Percentiles rank a stretch among this genome's conserved stretches.
phyloP scores from a whole-genome alignment of 2,329 filamentous ascomycete species.

The Aspergillus texensis region DNA sequence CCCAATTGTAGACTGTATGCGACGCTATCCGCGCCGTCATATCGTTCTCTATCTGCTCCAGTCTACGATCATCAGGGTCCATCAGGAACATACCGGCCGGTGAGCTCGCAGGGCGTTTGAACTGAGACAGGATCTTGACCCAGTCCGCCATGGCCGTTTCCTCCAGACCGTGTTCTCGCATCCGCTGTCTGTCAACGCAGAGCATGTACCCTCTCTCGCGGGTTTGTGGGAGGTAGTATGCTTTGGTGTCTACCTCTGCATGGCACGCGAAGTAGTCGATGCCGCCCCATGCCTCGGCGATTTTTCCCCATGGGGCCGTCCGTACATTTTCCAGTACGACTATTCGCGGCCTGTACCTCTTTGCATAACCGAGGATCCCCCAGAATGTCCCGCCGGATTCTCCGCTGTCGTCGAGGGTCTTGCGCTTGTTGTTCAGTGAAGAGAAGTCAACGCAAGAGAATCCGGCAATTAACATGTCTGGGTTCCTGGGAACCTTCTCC shows the following conservation, averaged over 20 bases:
- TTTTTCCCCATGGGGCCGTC: conserved; percentile 60
- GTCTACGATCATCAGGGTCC: conserved; percentile 56
- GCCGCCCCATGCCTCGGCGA: conserved; percentile 48
- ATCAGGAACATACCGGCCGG: conserved; percentile 65
- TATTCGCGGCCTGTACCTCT: conserved; percentile 60
- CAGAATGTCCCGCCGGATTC: conserved; percentile 69
- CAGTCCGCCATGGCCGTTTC: conserved; percentile 36
- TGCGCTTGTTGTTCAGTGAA: conserved; percentile 60
- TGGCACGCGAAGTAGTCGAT: conserved; percentile 60
- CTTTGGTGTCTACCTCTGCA: conserved; percentile 65
- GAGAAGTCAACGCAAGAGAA: conserved; percentile 80
- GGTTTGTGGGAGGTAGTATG: conserved; percentile 75
- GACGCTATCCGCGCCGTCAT: conserved; percentile 37
- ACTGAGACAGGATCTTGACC: conserved; percentile 46
- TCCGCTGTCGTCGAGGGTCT: conserved; percentile 57
- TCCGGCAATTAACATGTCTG: conserved; percentile 71
- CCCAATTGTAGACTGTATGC: conserved; percentile 34
- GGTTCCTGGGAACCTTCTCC: conserved; percentile 56
- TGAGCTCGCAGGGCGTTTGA: conserved; percentile 63
- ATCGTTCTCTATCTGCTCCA: conserved; percentile 55
- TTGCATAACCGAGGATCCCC: conserved; percentile 61
- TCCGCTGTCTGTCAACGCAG: conserved; percentile 49
- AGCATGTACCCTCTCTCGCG: conserved; percentile 63
- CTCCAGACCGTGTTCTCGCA: conserved; percentile 23
- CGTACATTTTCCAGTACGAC: conserved; percentile 74